phyloP scores from a whole-genome alignment of 257 asterid genomes.

The Oldenlandia corymbosa region DNA sequence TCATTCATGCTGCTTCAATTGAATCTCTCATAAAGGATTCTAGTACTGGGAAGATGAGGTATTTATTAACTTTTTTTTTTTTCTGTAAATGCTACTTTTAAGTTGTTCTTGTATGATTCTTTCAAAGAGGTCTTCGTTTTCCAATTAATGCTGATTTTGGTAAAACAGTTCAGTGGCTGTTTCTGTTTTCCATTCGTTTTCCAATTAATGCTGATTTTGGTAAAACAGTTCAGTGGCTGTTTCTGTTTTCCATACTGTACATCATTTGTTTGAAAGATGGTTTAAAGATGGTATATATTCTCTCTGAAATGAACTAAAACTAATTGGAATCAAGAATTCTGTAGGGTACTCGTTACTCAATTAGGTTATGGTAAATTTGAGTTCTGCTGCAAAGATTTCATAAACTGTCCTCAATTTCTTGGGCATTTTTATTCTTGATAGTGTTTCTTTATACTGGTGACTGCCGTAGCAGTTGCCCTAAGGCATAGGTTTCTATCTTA shows the following conservation, averaged over 20 bases:
- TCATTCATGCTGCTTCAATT: constrained; percentile 72
- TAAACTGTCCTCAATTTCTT: not conserved
- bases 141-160: not conserved
- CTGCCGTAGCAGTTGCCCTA: not conserved
- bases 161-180: not conserved
- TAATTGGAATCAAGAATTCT: not conserved
- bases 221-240: not conserved
- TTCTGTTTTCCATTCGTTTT: not conserved
- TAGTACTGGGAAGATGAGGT: constrained; percentile 71
- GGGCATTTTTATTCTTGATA: not conserved
- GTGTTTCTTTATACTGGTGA: not conserved
- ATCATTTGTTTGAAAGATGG: too few relatives aligned
- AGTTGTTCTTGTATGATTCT: not conserved
- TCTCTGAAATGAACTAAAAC: not conserved
- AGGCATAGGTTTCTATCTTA: too few relatives aligned
- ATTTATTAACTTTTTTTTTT: constrained; percentile 9
- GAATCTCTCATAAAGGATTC: constrained; percentile 72
- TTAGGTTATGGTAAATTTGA: not conserved
- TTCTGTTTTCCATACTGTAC: not conserved
- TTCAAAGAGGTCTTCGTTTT: not conserved
- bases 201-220: not conserved
- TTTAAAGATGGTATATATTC: not conserved
- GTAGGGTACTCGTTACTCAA: too few relatives aligned
- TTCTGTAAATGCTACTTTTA: not conserved
- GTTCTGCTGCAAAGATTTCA: not conserved